A percentile compares a stretch with the other conserved stretches of the same genome.
phyloP scores from a whole-genome alignment of 306 rosid species.

The Medicago truncatula region DNA sequence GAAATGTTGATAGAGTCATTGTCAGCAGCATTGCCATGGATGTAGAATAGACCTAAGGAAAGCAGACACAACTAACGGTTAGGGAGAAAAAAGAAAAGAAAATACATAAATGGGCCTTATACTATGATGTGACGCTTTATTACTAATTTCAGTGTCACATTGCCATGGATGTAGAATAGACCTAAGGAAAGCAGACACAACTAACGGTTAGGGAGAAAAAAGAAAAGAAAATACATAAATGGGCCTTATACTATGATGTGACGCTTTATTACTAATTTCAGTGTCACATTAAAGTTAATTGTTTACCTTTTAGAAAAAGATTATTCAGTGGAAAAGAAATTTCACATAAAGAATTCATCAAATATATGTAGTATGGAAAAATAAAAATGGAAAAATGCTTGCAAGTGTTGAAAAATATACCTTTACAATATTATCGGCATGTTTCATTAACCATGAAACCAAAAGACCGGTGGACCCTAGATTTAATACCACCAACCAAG shows the following conservation, averaged over 20 bases:
- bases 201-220: slow-evolving; percentile 35
- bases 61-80: slow-evolving; percentile 20
- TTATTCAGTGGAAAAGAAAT: slow-evolving; percentile 4
- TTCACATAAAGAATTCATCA: slow-evolving; percentile 12
- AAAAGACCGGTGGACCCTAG: slow-evolving; percentile 95
- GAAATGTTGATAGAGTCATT: slow-evolving; percentile 72
- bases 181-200: slow-evolving; percentile 46
- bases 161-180: slow-evolving; percentile 91
- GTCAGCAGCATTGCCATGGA: slow-evolving; percentile 99
- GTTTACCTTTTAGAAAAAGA: slow-evolving; percentile 26
- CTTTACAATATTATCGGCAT: slow-evolving; percentile 98
- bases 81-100: slow-evolving; percentile 15
- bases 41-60: slow-evolving; percentile 78
- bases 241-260: slow-evolving; percentile 13
- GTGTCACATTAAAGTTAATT: slow-evolving; percentile 5
- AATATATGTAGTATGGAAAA: slow-evolving; percentile 24
- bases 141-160: slow-evolving; percentile 14
- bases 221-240: neutral
- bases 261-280: slow-evolving; percentile 26
- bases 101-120: slow-evolving; percentile 8
- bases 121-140: slow-evolving; percentile 15
- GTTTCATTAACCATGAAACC: slow-evolving; percentile 97
- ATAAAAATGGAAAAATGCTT: slow-evolving; percentile 24
- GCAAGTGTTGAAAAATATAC: slow-evolving; percentile 45
- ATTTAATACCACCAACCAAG: slow-evolving; percentile 93